phyloP scores from a whole-genome alignment of 176 grass and related monocot species.

The Oryza punctata region DNA sequence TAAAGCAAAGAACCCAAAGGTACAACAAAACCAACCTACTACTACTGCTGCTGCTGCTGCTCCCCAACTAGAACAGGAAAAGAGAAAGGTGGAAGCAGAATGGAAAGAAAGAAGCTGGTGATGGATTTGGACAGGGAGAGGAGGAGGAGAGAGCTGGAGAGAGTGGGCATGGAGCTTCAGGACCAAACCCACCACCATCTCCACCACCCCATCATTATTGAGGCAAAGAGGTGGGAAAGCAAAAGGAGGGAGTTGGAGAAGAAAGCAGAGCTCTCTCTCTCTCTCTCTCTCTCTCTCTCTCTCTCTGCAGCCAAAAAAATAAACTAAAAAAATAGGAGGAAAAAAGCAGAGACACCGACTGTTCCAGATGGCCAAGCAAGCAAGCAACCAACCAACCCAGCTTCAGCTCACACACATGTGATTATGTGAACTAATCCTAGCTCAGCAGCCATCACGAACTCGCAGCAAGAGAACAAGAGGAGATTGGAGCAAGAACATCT shows the following conservation, averaged over 20 bases:
- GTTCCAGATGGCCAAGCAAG: constrained; percentile 27
- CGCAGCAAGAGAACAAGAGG: neutral
- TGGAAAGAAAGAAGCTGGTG: constrained; percentile 26
- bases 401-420: neutral
- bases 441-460: neutral
- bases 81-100: constrained; percentile 26
- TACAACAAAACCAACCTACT: constrained; percentile 9
- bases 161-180: constrained; percentile 34
- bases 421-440: neutral
- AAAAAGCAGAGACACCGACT: constrained; percentile 45
- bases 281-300: too few species aligned
- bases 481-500: neutral
- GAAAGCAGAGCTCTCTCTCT: neutral
- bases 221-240: constrained; percentile 57
- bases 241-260: constrained; percentile 42
- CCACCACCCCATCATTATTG: constrained; percentile 52
- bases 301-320: neutral
- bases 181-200: constrained; percentile 35
- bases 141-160: neutral
- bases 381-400: constrained; percentile 18
- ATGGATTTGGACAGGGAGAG: constrained; percentile 44
- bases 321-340: neutral
- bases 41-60: neutral
- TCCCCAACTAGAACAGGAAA: constrained; percentile 32
- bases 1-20: constrained; percentile 17